A percentile compares a stretch with the other conserved stretches of the same genome.
phyloP scores from a whole-genome alignment of 2,329 filamentous ascomycete species.

The Cryphonectria naterciae region DNA sequence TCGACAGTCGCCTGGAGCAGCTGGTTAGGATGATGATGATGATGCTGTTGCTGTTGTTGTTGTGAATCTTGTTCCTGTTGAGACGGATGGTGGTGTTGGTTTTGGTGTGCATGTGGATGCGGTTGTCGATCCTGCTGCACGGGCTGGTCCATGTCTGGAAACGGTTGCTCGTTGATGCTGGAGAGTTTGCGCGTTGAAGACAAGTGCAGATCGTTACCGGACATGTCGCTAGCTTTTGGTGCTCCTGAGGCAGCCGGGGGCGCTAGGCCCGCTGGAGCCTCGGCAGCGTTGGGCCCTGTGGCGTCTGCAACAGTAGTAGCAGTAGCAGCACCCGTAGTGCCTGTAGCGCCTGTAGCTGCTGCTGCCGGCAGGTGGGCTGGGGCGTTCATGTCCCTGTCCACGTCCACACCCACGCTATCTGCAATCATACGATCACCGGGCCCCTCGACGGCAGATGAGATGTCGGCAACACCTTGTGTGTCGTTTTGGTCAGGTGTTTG shows the following conservation, averaged over 20 bases:
- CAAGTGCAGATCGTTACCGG: slow-evolving; percentile 42
- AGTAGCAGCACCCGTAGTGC: background rate
- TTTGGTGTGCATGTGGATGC: background rate
- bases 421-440: background rate
- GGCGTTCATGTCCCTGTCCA: background rate
- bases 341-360: background rate
- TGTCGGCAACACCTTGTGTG: background rate
- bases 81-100: slow-evolving; percentile 14
- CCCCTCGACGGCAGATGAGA: background rate
- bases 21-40: no score
- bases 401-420: background rate
- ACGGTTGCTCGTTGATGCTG: slow-evolving; percentile 41
- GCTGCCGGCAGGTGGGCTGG: background rate
- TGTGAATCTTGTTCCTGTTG: background rate
- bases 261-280: background rate
- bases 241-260: slow-evolving; percentile 9
- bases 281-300: background rate
- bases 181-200: slow-evolving; percentile 36
- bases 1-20: background rate
- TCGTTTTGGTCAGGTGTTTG: background rate
- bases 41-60: background rate
- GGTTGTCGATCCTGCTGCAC: background rate
- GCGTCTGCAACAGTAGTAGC: background rate
- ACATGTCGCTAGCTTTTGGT: slow-evolving; percentile 26
- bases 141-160: slow-evolving; percentile 23